Evolutionary conservation across 2,329 filamentous ascomycete genomes (phyloP).

Genomic region (Beauveria pseudobassiana): DNA sequence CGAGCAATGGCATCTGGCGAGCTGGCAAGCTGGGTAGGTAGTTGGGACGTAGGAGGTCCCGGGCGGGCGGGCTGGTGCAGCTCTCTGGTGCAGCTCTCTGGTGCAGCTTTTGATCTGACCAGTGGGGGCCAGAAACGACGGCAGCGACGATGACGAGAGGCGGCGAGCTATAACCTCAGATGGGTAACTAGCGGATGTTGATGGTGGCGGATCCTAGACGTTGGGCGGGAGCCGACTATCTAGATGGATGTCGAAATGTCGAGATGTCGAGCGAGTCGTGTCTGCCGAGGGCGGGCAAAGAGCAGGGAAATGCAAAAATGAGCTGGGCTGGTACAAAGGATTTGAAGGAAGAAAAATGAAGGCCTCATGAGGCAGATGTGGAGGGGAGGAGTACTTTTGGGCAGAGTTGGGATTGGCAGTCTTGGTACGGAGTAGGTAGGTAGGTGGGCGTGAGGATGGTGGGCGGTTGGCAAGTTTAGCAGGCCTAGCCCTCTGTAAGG

Average conservation of each 20-base stretch:
- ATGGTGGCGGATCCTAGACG: not conserved
- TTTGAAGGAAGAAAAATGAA: not conserved
- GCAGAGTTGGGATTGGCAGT: not conserved
- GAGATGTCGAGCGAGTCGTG: not conserved
- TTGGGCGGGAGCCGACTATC: not conserved
- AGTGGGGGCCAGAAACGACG: not conserved
- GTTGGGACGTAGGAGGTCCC: not conserved
- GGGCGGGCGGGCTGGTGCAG: not conserved
- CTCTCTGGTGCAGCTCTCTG: not conserved
- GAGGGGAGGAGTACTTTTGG: not conserved
- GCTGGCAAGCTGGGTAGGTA: not conserved
- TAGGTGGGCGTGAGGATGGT: not conserved
- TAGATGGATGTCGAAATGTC: not conserved
- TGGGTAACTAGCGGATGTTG: not conserved
- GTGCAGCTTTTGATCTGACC: not conserved
- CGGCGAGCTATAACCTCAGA: not conserved
- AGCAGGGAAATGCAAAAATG: not conserved
- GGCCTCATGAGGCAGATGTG: not conserved
- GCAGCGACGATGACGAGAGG: not conserved
- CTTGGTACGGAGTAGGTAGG: not conserved
- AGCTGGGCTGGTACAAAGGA: not conserved
- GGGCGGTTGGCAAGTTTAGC: too few species aligned
- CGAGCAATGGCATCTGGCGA: slow-evolving; percentile 6
- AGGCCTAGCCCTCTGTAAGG: not conserved
- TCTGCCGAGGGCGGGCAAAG: not conserved